These are phyloP conservation scores for Verticillium nonalfalfae DNA, from an alignment of 2,329 filamentous ascomycete species.

Conservation along the genomic window DNA sequence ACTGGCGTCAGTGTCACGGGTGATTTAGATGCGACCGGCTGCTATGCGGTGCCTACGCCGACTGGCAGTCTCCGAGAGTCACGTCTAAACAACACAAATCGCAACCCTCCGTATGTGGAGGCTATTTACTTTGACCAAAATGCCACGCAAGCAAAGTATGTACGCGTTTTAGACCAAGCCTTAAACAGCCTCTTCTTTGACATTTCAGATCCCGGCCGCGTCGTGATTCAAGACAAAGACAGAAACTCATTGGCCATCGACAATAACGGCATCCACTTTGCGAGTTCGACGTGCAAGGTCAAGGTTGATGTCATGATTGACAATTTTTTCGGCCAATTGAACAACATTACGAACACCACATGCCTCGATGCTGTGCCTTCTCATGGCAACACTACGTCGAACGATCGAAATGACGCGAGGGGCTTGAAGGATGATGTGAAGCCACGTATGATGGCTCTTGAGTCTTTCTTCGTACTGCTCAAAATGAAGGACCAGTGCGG, in stretches of 20 bases:
- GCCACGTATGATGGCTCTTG: neutral
- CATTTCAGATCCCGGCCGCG: conserved; percentile 22
- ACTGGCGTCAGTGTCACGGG: conserved; percentile 4
- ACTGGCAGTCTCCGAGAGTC: conserved; percentile 14
- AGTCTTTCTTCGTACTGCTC: conserved; percentile 22
- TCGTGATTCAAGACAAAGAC: conserved; percentile 22
- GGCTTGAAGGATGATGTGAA: neutral
- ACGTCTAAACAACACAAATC: conserved; percentile 20
- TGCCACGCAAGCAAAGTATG: conserved; percentile 23
- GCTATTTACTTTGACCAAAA: conserved; percentile 25
- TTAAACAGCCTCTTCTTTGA: conserved; percentile 23
- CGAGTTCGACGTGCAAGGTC: conserved; percentile 23
- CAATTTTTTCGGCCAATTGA: conserved; percentile 25
- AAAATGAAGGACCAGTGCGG: conserved; percentile 28
- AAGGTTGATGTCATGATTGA: conserved; percentile 23
- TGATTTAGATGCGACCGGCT: conserved; percentile 2
- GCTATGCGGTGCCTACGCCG: conserved; percentile 3
- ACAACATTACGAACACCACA: conserved; percentile 19
- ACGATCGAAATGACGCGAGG: neutral
- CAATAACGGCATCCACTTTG: conserved; percentile 24
- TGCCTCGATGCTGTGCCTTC: conserved; percentile 15
- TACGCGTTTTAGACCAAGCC: conserved; percentile 22
- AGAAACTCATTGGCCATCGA: conserved; percentile 26
- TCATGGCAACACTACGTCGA: neutral
- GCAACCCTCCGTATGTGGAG: conserved; percentile 27